Percentiles rank a stretch among this genome's conserved stretches.
Conservation (phyloP, 345 rosid genomes). For the Citrus cavaleriei region DNA sequence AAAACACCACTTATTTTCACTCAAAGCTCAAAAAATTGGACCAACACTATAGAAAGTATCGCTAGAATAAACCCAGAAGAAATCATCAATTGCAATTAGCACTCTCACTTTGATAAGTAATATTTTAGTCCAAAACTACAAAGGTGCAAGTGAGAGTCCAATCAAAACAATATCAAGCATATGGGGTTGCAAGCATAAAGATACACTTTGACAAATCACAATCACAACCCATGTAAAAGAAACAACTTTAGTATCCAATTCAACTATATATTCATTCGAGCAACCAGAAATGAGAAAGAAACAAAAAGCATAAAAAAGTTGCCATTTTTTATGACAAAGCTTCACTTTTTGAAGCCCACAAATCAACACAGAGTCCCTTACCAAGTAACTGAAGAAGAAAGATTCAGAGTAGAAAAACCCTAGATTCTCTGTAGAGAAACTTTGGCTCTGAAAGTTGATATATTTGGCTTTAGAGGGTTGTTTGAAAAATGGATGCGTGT, state of each 20-base stretch:
- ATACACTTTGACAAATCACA: conserved; percentile 2
- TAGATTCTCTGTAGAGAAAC: conserved; percentile 18
- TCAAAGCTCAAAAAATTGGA: background rate
- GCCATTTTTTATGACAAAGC: background rate
- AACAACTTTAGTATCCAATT: background rate
- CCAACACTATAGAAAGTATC: background rate
- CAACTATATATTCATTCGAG: background rate
- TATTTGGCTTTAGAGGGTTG: background rate
- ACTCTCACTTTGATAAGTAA: background rate
- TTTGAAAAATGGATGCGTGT: background rate
- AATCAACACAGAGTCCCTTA: conserved; percentile 19
- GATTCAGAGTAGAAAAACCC: conserved; percentile 37
- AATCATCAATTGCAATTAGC: background rate
- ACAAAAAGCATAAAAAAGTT: background rate
- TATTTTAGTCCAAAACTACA: background rate
- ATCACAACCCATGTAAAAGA: background rate
- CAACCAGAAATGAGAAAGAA: background rate
- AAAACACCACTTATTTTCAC: background rate
- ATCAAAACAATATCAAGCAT: background rate
- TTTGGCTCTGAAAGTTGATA: background rate
- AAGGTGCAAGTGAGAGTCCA: background rate
- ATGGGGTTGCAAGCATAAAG: background rate
- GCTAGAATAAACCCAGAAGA: background rate
- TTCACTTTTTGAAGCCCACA: conserved; percentile 4
- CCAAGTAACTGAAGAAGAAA: conserved; percentile 28